Evolutionary conservation across 306 rosid species (phyloP).

Genomic region (Corylus americana): DNA sequence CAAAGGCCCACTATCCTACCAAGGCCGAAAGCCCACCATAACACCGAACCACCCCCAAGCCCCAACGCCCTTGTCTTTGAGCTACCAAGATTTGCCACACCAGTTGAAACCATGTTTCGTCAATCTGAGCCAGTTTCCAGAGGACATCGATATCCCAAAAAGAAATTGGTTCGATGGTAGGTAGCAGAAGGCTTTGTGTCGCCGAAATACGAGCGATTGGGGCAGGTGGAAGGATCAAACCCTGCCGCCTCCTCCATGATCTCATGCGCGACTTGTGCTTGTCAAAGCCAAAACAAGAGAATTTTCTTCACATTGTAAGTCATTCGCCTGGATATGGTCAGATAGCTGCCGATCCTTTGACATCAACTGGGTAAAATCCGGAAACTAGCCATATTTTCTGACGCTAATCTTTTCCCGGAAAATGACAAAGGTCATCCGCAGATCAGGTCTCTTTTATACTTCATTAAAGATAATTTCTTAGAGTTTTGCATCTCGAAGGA

Average conservation of each 20-base stretch:
- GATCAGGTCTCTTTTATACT: slow-evolving; percentile 47
- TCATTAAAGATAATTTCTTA: slow-evolving; percentile 37
- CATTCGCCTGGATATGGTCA: not conserved
- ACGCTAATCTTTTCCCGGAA: not conserved
- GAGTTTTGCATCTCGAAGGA: slow-evolving; percentile 55
- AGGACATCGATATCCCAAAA: no score
- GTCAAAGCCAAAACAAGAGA: slow-evolving; percentile 40
- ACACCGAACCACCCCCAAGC: no score
- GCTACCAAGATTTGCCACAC: no score
- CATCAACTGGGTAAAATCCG: slow-evolving; percentile 32
- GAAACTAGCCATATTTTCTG: slow-evolving; percentile 41
- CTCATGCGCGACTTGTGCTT: slow-evolving; percentile 52
- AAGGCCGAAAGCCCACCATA: no score
- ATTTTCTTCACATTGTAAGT: slow-evolving; percentile 35
- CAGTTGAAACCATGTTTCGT: no score
- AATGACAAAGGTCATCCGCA: slow-evolving; percentile 8
- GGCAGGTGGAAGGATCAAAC: slow-evolving; percentile 45
- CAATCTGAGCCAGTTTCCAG: no score
- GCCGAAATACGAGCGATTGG: slow-evolving; percentile 9
- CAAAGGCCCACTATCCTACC: no score
- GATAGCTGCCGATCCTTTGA: not conserved
- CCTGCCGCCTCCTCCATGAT: slow-evolving; percentile 53
- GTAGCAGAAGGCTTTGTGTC: no score
- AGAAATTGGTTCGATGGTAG: no score
- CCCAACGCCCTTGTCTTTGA: no score